Evolutionary conservation across 1,284 basidiomycete genomes (phyloP), one percentile per base, ranked within the genome.

Genomic region (Golubevia pallescens): DNA sequence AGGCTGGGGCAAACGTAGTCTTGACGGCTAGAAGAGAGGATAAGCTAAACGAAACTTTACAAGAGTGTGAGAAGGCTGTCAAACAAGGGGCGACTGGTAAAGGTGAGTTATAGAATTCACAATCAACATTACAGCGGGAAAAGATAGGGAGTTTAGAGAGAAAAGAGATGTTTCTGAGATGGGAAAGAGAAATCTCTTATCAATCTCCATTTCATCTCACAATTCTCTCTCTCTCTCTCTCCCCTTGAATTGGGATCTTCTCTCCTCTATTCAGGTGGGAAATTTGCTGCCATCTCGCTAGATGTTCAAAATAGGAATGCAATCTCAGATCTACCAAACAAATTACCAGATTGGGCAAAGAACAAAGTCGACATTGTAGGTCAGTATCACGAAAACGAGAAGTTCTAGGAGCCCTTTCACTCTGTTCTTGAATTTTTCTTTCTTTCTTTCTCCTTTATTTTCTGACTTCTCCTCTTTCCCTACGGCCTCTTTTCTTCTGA

Each of bases 1-100:
- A 82, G 5, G 86, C 86, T 1, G 87, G 87, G 1, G 81, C 87
- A 28, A 87, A 87, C 65, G 76, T 88, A 0, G 74, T 88, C 63
- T 74, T 88, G 4, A 85, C 86, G 7, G 87, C 87, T 5, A 83
- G 87, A 6, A 78, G 87, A 1, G 70, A 80, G 19, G 78, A 85
- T 0, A 79, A 80, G 52, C 82, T 88, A 48, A 69, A 80, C 8
- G 57, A 78, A 48, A 84, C 86, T 4, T 73, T 69, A 13, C 55
- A 63, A 24, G 89, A 89, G 7, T 94, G 93, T 73, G 77, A 87
- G 23, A 86, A 88, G 28, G 93, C 92, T 23, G 91, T 93, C 86
- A 89, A 90, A 75, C 90, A 89, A 77, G 90, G 92, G 1, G 91
- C 90, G 42, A 85, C 91, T n/a, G 89, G 90, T 60, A 88, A 90